These are phyloP conservation scores for Ophiocordyceps unilateralis DNA, from an alignment of 2,329 filamentous ascomycete species.

Conservation along the genomic window DNA sequence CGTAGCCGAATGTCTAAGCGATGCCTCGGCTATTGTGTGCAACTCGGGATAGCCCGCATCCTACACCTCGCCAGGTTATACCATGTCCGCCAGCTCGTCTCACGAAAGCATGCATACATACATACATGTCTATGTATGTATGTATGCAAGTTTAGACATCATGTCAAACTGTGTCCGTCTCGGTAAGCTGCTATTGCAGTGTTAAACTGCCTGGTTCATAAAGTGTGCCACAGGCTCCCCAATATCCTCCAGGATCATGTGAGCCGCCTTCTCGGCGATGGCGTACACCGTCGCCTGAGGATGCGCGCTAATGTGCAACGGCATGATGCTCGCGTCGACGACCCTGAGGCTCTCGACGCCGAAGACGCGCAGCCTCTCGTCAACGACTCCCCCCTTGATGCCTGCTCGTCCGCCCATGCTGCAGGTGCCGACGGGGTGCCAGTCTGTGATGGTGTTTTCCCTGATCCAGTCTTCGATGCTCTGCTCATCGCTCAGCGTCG, in stretches of 20 bases:
- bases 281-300: conserved; percentile 13
- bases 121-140: no score
- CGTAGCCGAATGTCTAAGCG: background rate
- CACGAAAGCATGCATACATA: no score
- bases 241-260: conserved; percentile 12
- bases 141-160: no score
- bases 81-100: no score
- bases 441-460: conserved; percentile 13
- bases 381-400: conserved; percentile 13
- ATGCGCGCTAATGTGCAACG: conserved; percentile 11
- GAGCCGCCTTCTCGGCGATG: conserved; percentile 15
- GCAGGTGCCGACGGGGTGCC: conserved; percentile 23
- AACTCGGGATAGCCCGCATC: no score
- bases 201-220: no score
- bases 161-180: no score
- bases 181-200: no score
- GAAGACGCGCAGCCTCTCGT: conserved; percentile 9
- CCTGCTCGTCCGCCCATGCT: conserved; percentile 14
- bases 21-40: no score
- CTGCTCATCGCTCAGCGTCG: conserved; percentile 4
- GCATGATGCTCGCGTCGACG: conserved; percentile 11
- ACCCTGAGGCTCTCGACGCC: conserved; percentile 8
- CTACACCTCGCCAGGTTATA: no score
- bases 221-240: background rate
- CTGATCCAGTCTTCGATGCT: conserved; percentile 10